Conservation (phyloP, 495 filamentous ascomycete genomes). For the Xylaria flabelliformis region DNA sequence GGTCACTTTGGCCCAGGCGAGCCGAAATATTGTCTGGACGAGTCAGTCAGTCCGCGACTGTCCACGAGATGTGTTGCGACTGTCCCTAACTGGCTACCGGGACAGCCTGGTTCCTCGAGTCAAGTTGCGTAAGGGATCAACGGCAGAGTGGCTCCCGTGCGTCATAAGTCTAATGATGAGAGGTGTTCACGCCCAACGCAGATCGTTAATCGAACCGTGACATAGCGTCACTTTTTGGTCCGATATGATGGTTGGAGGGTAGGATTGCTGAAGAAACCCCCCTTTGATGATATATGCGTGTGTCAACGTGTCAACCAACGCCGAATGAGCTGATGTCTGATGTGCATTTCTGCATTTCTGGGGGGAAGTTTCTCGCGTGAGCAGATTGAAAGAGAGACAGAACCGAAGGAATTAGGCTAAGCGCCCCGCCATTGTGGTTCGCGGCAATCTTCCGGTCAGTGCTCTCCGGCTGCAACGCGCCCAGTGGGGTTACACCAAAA, state of each 20-base stretch:
- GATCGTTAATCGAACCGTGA: neutral
- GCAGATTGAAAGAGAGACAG: neutral
- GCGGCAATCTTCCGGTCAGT: slow-evolving; percentile 32
- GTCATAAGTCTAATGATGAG: slow-evolving; percentile 10
- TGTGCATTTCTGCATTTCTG: slow-evolving; percentile 15
- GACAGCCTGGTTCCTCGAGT: neutral
- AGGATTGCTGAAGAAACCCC: neutral
- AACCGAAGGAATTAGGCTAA: slow-evolving; percentile 10
- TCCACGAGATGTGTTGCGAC: neutral
- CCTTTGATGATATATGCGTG: slow-evolving; percentile 14
- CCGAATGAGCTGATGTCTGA: neutral
- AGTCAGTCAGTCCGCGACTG: neutral
- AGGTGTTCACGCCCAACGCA: slow-evolving; percentile 1
- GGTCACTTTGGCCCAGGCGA: slow-evolving; percentile 1
- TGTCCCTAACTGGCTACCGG: neutral
- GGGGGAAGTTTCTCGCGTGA: slow-evolving; percentile 44
- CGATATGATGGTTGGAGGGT: neutral
- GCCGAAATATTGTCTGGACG: neutral
- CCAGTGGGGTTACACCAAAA: neutral
- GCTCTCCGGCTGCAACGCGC: slow-evolving; percentile 31
- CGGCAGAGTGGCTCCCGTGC: slow-evolving; percentile 21
- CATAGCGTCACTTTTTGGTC: neutral
- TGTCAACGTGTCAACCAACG: slow-evolving; percentile 2
- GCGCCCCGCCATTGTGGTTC: slow-evolving; percentile 29
- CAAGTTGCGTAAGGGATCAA: slow-evolving; percentile 13